Evolutionary conservation across 1,139 yeast species (phyloP).

Genomic region (Taphrina populina): DNA sequence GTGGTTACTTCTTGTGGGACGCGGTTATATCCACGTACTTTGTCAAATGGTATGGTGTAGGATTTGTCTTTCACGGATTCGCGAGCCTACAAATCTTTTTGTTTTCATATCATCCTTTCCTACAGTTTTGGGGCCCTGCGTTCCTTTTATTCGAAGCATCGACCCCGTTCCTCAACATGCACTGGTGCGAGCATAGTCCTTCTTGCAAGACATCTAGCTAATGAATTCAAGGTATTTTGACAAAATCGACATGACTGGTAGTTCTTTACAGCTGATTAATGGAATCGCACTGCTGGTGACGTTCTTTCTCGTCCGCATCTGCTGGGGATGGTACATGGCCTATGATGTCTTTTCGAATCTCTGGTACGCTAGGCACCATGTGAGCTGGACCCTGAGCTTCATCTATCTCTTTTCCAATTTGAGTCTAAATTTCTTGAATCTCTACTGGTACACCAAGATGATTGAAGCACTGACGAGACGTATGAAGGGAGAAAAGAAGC

Average conservation of each 20-base stretch:
- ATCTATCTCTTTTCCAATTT: constrained; percentile 62
- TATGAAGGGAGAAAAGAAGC: constrained; percentile 12
- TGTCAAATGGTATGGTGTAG: constrained; percentile 68
- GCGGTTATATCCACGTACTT: constrained; percentile 61
- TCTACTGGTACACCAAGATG: constrained; percentile 72
- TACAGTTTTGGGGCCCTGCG: constrained; percentile 77
- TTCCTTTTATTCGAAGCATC: constrained; percentile 85
- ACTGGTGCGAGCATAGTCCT: constrained; percentile 66
- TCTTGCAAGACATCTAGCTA: too few species aligned
- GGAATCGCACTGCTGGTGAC: constrained; percentile 66
- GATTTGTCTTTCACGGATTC: constrained; percentile 81
- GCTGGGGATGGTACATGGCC: constrained; percentile 86
- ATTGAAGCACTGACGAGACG: constrained; percentile 57
- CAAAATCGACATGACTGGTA: constrained; percentile 35
- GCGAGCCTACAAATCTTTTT: constrained; percentile 75
- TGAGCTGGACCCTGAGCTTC: constrained; percentile 48
- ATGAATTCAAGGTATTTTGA: constrained; percentile 26
- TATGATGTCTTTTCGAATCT: constrained; percentile 42
- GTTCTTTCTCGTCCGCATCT: constrained; percentile 74
- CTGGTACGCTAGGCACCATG: constrained; percentile 10
- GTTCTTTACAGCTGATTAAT: constrained; percentile 56
- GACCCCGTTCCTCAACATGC: constrained; percentile 86
- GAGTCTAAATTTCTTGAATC: constrained; percentile 65
- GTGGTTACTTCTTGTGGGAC: constrained; percentile 95
- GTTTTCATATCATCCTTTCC: constrained; percentile 64